A percentile compares a stretch with the other conserved stretches of the same genome.
These are phyloP conservation scores for Aspergillus ochraceoroseus DNA, from an alignment of 2,329 filamentous ascomycete genomes.

Conservation along the genomic window DNA sequence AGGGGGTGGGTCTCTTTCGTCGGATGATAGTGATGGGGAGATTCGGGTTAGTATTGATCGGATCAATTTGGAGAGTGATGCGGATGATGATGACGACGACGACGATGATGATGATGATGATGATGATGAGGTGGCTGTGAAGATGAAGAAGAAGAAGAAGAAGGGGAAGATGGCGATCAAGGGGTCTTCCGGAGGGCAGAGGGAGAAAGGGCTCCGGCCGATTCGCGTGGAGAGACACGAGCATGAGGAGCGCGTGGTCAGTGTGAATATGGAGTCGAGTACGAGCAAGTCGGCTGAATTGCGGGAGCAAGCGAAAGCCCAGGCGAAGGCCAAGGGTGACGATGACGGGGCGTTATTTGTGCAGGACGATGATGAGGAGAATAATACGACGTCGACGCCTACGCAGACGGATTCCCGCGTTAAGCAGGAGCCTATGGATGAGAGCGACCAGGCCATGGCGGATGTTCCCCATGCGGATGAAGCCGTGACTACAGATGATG, in stretches of 20 bases:
- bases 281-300: conserved; percentile 43
- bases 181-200: conserved; percentile 14
- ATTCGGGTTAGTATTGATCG: conserved; percentile 53
- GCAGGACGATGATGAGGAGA: conserved; percentile 19
- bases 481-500: conserved; percentile 28
- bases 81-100: conserved; percentile 41
- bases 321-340: conserved; percentile 31
- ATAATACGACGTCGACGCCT: conserved; percentile 12
- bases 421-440: conserved; percentile 53
- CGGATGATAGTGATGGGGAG: conserved; percentile 46
- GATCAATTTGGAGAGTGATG: conserved; percentile 54
- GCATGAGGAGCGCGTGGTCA: conserved; percentile 52
- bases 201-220: conserved; percentile 42
- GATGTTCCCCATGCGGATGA: conserved; percentile 31
- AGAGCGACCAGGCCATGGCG: conserved; percentile 40
- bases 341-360: conserved; percentile 23
- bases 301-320: conserved; percentile 33
- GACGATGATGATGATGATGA: conserved; percentile 40
- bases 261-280: conserved; percentile 52
- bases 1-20: conserved; percentile 32
- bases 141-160: conserved; percentile 35
- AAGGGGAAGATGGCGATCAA: conserved; percentile 15
- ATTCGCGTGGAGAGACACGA: conserved; percentile 54
- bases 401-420: conserved; percentile 35
- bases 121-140: conserved; percentile 18